Evolutionary conservation across 2,329 filamentous ascomycete genomes (phyloP).

Genomic region (Didymella lethalis): DNA sequence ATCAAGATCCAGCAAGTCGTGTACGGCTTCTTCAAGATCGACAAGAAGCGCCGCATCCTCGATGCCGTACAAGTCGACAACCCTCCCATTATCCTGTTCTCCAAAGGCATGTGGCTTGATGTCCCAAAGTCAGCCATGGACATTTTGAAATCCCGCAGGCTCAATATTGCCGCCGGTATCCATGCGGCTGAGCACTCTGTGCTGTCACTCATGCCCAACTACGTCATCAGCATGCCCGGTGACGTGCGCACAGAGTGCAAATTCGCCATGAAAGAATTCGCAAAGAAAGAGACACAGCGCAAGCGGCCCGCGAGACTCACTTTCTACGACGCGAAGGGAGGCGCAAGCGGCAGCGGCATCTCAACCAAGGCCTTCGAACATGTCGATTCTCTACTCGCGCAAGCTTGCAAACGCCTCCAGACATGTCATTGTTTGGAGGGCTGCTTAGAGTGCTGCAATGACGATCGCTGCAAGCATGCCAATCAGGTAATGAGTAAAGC

Average conservation of each 20-base stretch:
- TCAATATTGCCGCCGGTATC: slow-evolving; percentile 88
- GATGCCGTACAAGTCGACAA: slow-evolving; percentile 95
- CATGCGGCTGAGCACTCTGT: slow-evolving; percentile 95
- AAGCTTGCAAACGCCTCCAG: slow-evolving; percentile 79
- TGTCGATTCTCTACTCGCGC: slow-evolving; percentile 76
- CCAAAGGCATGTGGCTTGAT: slow-evolving; percentile 95
- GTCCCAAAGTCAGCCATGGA: slow-evolving; percentile 80
- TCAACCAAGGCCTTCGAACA: slow-evolving; percentile 95
- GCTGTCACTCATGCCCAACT: slow-evolving; percentile 85
- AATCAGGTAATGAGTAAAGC: slow-evolving; percentile 96
- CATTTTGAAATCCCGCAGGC: slow-evolving; percentile 73
- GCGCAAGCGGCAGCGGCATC: slow-evolving; percentile 81
- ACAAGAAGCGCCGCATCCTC: slow-evolving; percentile 81
- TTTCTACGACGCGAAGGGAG: slow-evolving; percentile 95
- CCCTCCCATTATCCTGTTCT: slow-evolving; percentile 83
- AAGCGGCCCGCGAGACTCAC: slow-evolving; percentile 89
- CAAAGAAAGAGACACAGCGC: slow-evolving; percentile 70
- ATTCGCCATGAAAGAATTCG: slow-evolving; percentile 84
- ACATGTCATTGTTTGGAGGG: slow-evolving; percentile 79
- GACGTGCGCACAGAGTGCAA: slow-evolving; percentile 97
- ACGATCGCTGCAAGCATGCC: slow-evolving; percentile 81
- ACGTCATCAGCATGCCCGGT: slow-evolving; percentile 86
- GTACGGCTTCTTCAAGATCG: slow-evolving; percentile 98
- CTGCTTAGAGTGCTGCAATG: slow-evolving; percentile 89
- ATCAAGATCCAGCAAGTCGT: slow-evolving; percentile 89